Base-by-base conservation (phyloP, 306 rosid species). In the Pachyrhizus erosus region DNA sequence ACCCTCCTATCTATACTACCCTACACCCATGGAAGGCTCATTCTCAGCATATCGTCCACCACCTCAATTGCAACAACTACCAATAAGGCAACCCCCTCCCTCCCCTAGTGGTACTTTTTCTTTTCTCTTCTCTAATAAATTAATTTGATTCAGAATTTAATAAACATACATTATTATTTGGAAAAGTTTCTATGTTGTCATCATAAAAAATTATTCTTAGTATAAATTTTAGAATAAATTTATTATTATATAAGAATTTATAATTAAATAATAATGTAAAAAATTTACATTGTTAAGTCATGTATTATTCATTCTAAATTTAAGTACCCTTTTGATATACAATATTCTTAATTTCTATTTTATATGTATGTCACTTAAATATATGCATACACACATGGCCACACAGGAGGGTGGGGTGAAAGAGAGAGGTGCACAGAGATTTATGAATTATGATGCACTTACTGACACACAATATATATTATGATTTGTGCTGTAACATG, bases 1-100 rank as follows among this genome's bases (percentile, higher is more conserved):
- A 5, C 83, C 93, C 5, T 84, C 97, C 13, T 92, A 88, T 73
- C 49, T 90, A 21, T 90, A 92, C 91, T 92, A 94, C 73, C 91
- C 94, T 62, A 62, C 89, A 18, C 89, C 86, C 9, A 65, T 87
- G 81, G 90, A 90, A 65, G 71, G 11, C n/a, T 80, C 91, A 26
- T 68, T 86, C 70, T 69, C 84, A 49, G 69, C 69, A 24, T 83
- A 82, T 75, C 85, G 84, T 71, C 88, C 69, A 58, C 66, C 91
- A 61, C 90, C 80, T 68, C 73, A 68, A 40, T 68, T 68, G 3
- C 82, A 82, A 45, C 91, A 76, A 26, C 93, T 80, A 23, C 21
- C 89, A 62, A 54, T 76, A 51, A 84, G 93, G 83, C 93, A 77
- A 20, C 73, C 79, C 86, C 67, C 79, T 31, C 84, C 94, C 33